Conservation (phyloP, 2,329 filamentous ascomycete genomes). For the Clarireedia sp. region DNA sequence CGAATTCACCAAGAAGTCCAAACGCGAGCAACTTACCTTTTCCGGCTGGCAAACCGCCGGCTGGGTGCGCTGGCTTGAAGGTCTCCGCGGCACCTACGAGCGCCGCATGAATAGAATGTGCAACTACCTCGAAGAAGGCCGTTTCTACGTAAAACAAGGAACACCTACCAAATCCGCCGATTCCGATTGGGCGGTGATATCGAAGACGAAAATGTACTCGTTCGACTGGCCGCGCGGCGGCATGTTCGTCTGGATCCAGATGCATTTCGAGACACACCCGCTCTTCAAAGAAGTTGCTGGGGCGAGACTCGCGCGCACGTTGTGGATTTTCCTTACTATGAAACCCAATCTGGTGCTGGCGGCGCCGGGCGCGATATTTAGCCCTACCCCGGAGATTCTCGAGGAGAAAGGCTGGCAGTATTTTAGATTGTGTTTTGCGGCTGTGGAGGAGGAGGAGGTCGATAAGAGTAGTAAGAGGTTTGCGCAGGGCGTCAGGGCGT, state of each 20-base stretch:
- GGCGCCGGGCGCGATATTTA: conserved; percentile 67
- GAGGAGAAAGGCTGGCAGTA: conserved; percentile 59
- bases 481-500: conserved; percentile 59
- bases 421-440: conserved; percentile 76
- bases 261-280: conserved; percentile 67
- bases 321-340: conserved; percentile 64
- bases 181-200: conserved; percentile 66
- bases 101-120: conserved; percentile 78
- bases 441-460: conserved; percentile 66
- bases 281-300: conserved; percentile 50
- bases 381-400: conserved; percentile 52
- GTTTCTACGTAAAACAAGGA: conserved; percentile 57
- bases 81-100: conserved; percentile 77
- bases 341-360: conserved; percentile 64
- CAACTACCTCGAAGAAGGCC: conserved; percentile 59
- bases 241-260: conserved; percentile 83
- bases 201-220: conserved; percentile 64
- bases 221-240: conserved; percentile 78
- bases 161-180: conserved; percentile 45
- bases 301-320: conserved; percentile 50
- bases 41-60: conserved; percentile 71
- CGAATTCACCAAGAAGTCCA: conserved; percentile 34
- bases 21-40: conserved; percentile 29
- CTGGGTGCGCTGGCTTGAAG: conserved; percentile 87
- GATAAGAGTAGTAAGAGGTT: conserved; percentile 54